Base-by-base conservation (phyloP, 2,329 filamentous ascomycete genomes). In the Pestalotiopsis sp. region DNA sequence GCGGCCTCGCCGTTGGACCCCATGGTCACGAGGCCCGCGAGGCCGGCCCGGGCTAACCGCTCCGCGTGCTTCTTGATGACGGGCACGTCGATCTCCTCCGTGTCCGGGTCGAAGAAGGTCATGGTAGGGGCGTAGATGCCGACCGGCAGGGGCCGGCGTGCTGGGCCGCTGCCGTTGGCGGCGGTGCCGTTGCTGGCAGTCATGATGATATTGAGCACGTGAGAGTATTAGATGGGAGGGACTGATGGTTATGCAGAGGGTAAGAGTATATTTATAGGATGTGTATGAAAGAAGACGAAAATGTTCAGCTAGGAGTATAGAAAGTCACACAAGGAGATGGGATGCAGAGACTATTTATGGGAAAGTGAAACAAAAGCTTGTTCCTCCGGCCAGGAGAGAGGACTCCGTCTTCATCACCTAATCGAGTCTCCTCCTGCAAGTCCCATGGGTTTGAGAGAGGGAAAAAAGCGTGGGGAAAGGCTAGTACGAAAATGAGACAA, bases 1-100 rank as follows among this genome's bases (percentile, higher is more conserved):
- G 94, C 92, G 27, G 94, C 94, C 84, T 97, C 94, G 70, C 94
- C 94, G 81, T 97, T 97, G 74, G 94, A 97, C 71, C 94, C 94
- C 91, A 96, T 94, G 73, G 91, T 92, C 58, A 96, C 92, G 31
- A 97, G 87, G 45, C 94, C 94, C 62, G 91, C 92, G 12, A 97
- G 89, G 9, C 94, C 94, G 69, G 90, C 92, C 78, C 90, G 85
- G 52, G 91, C 92, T 62, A 97, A 89, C 62, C 94, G 91, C 73
- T 93, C 89, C 27, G 93, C 92, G 78, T 97, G 94, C 77, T 88
- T 91, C 81, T 93, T 92, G 83, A 96, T 93, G 69, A 88, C 88
- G 45, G 92, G 86, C 72, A 95, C 89, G 77, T 97, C 94, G 75
- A 97, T 87, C 63, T 96, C 93, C 82, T 97, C 94, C 61, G 93